Evolutionary conservation across 768 basidiomycete genomes (phyloP).

Genomic region (Mycena haematopus): DNA sequence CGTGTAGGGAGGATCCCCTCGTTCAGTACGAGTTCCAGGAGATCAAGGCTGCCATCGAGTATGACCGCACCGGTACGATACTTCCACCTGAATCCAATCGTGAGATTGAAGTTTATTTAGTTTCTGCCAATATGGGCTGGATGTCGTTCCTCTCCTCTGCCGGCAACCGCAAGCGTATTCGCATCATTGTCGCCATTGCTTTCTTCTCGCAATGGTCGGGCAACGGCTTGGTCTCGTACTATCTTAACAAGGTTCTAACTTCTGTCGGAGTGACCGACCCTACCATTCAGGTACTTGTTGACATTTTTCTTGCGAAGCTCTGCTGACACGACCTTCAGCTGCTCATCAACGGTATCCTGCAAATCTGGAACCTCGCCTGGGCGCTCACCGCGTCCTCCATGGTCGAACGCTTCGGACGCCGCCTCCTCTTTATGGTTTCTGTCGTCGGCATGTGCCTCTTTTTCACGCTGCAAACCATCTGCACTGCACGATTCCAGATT

Average conservation of each 20-base stretch:
- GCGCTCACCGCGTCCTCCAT: conserved; percentile 61
- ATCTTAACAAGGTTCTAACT: too few relatives aligned
- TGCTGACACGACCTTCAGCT: conserved; percentile 46
- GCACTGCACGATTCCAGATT: conserved; percentile 30
- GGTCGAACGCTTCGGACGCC: conserved; percentile 71
- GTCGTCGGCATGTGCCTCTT: conserved; percentile 64
- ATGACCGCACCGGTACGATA: conserved; percentile 55
- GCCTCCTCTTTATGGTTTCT: conserved; percentile 72
- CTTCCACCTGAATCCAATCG: not conserved
- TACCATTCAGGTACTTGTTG: conserved; percentile 51
- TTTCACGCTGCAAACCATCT: conserved; percentile 72
- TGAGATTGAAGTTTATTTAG: conserved; percentile 28
- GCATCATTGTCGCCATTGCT: too few relatives aligned
- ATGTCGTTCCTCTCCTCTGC: conserved; percentile 66
- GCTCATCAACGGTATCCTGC: conserved; percentile 85
- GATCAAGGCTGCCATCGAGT: conserved; percentile 60
- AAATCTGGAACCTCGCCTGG: conserved; percentile 79
- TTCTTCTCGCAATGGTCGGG: too few relatives aligned
- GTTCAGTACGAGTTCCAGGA: conserved; percentile 60
- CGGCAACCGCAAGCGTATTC: conserved; percentile 55
- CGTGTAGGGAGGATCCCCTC: conserved; percentile 69
- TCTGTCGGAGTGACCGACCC: conserved; percentile 63
- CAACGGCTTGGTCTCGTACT: too few relatives aligned
- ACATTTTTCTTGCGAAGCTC: not conserved
- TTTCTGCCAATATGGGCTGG: conserved; percentile 68